Conservation (phyloP, 176 grass and related monocot species). For the Eleusine coracana region DNA sequence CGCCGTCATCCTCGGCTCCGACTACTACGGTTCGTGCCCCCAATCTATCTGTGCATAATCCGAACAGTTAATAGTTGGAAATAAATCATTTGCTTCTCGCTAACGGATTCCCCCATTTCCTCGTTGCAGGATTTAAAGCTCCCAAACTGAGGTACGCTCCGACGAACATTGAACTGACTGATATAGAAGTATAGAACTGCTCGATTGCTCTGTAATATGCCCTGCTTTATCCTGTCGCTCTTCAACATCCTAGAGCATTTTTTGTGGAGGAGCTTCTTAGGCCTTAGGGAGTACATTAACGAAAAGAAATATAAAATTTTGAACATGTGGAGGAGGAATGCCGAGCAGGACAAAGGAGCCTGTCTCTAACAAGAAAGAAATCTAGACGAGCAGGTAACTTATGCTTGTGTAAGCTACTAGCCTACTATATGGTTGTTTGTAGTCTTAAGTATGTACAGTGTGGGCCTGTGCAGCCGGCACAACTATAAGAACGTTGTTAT, state of each 20-base stretch:
- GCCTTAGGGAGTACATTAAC: neutral
- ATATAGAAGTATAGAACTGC: neutral
- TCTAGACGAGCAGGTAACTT: too few relatives aligned
- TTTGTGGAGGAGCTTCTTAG: slow-evolving; percentile 26
- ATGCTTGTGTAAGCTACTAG: neutral
- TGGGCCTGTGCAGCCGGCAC: too few relatives aligned
- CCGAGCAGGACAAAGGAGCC: neutral
- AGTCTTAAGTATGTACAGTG: neutral
- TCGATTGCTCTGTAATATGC: neutral
- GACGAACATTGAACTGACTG: neutral
- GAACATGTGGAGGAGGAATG: neutral
- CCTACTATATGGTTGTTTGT: neutral
- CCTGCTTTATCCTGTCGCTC: neutral
- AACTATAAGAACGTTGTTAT: neutral
- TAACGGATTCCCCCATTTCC: too few relatives aligned
- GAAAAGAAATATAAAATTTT: neutral
- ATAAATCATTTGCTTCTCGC: too few relatives aligned
- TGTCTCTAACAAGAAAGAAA: neutral
- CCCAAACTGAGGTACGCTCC: neutral
- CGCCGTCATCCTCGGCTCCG: slow-evolving; percentile 65
- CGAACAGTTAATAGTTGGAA: too few relatives aligned
- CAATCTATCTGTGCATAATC: too few relatives aligned
- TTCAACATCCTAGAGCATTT: neutral
- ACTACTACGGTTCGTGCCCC: slow-evolving; percentile 49
- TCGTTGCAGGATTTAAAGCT: neutral